phyloP scores from a whole-genome alignment of 768 basidiomycete species.

The Russula foetens region DNA sequence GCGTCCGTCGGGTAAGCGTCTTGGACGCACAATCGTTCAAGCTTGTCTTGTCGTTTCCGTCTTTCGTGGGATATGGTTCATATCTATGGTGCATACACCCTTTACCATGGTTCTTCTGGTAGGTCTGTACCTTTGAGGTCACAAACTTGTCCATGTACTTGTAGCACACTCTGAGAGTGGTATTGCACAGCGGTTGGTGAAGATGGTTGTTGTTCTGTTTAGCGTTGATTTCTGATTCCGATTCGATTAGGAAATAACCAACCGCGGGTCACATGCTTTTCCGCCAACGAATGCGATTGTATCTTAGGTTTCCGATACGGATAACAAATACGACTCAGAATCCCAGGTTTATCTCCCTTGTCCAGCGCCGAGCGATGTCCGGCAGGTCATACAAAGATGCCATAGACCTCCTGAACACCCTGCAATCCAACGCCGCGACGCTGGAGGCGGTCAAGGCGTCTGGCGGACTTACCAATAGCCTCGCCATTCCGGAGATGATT shows the following conservation, averaged over 20 bases:
- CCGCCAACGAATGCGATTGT: constrained; percentile 1
- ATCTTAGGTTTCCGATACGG: not conserved
- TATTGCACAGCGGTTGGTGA: too few relatives aligned
- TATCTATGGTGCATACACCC: constrained; percentile 23
- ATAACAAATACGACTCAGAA: not conserved
- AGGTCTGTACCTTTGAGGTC: constrained; percentile 23
- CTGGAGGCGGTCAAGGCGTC: constrained; percentile 76
- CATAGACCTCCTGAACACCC: constrained; percentile 60
- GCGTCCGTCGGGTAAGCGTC: constrained; percentile 17
- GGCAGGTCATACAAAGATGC: constrained; percentile 66
- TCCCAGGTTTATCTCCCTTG: not conserved
- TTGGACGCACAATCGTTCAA: not conserved
- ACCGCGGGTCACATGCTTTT: not conserved
- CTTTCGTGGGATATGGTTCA: constrained; percentile 25
- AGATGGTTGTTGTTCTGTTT: too few relatives aligned
- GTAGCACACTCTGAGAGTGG: not conserved
- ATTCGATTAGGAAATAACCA: not conserved
- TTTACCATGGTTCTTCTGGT: constrained; percentile 18
- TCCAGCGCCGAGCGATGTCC: constrained; percentile 41
- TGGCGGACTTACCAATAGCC: constrained; percentile 47
- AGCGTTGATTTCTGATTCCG: too few relatives aligned
- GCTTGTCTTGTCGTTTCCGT: constrained; percentile 17
- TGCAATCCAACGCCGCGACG: constrained; percentile 91
- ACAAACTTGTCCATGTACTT: constrained; percentile 33
- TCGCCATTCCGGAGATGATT: constrained; percentile 81